Evolutionary conservation across 1,284 basidiomycete species (phyloP).

Genomic region (Neolentinus lepideus): DNA sequence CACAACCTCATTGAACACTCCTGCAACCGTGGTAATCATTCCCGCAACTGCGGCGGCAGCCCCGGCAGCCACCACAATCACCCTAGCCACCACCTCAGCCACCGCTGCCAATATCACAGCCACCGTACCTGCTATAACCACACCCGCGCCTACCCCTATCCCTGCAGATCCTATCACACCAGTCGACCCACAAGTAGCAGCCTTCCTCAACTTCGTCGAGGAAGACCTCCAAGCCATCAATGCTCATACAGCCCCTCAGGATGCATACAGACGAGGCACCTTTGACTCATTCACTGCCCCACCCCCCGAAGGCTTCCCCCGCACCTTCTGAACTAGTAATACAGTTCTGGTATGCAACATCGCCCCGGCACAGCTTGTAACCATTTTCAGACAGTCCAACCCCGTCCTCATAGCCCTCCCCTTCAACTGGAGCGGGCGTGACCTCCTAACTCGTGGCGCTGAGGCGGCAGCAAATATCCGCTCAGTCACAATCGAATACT

Average conservation of each 20-base stretch:
- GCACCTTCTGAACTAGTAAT: not conserved
- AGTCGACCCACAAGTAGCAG: not conserved
- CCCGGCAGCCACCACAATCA: too few species aligned
- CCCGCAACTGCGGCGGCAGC: too few species aligned
- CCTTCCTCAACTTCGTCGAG: not conserved
- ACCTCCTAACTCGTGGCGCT: not conserved
- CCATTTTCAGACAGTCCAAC: not conserved
- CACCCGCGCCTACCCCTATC: not conserved
- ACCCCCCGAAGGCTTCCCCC: not conserved
- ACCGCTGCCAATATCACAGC: too few species aligned
- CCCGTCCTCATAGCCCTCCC: not conserved
- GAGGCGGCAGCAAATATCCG: not conserved
- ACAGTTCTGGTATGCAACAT: not conserved
- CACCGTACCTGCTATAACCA: too few species aligned
- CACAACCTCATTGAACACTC: too few species aligned
- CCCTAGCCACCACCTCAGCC: too few species aligned
- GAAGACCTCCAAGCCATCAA: not conserved
- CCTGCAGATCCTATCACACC: not conserved
- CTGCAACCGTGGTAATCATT: too few species aligned
- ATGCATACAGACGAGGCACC: not conserved
- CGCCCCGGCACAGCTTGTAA: not conserved
- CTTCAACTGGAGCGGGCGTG: not conserved
- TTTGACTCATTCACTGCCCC: not conserved
- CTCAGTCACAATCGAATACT: not conserved
- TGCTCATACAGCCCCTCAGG: not conserved